phyloP scores from a whole-genome alignment of 768 basidiomycete species.

The Suillus americanus region DNA sequence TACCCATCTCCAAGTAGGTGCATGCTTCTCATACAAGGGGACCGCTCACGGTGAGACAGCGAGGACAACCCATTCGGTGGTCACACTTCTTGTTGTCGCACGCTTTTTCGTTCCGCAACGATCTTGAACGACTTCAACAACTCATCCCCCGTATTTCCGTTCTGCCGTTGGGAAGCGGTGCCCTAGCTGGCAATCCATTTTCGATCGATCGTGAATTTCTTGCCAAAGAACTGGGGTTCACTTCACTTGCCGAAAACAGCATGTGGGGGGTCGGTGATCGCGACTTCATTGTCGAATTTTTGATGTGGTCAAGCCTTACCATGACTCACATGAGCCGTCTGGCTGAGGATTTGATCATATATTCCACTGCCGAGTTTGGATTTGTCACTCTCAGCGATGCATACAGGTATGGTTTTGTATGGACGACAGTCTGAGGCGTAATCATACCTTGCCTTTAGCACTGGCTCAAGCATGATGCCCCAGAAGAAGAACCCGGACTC shows the following conservation, averaged over 20 bases:
- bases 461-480: slow-evolving; percentile 99
- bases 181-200: slow-evolving; percentile 97
- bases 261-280: slow-evolving; percentile 96
- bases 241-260: slow-evolving; percentile 90
- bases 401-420: slow-evolving; percentile 66
- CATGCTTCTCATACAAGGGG: neutral
- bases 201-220: slow-evolving; percentile 91
- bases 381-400: slow-evolving; percentile 97
- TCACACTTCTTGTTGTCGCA: slow-evolving; percentile 95
- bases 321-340: slow-evolving; percentile 94
- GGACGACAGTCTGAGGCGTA: neutral
- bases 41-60: slow-evolving; percentile 44
- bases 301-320: slow-evolving; percentile 93
- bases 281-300: slow-evolving; percentile 95
- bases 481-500: slow-evolving; percentile 99
- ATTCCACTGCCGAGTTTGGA: slow-evolving; percentile 96
- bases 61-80: slow-evolving; percentile 98
- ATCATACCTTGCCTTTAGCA: slow-evolving; percentile 46
- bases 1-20: slow-evolving; percentile 88
- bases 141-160: slow-evolving; percentile 89
- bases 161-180: slow-evolving; percentile 90
- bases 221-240: slow-evolving; percentile 85
- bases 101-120: slow-evolving; percentile 88
- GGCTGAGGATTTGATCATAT: slow-evolving; percentile 95
- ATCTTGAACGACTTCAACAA: slow-evolving; percentile 82